Evolutionary conservation across 2,329 filamentous ascomycete species (phyloP).

Genomic region (Bertia moriformis): DNA sequence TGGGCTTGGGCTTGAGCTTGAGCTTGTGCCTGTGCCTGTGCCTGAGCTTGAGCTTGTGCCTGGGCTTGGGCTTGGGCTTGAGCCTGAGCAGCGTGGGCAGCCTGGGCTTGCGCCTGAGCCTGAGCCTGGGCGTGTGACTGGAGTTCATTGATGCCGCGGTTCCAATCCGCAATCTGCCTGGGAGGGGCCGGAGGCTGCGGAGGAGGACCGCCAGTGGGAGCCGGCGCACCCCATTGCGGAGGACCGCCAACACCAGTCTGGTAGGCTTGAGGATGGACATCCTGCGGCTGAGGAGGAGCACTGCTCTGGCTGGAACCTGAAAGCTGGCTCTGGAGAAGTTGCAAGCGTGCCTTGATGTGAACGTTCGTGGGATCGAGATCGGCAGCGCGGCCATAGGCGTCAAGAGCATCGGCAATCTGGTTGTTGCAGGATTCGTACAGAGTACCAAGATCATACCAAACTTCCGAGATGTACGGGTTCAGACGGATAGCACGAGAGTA

Average conservation of each 20-base stretch:
- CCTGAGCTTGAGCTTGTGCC: not conserved
- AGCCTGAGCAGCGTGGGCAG: no score
- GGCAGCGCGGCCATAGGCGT: conserved; percentile 86
- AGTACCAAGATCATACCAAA: conserved; percentile 97
- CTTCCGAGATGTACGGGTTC: conserved; percentile 96
- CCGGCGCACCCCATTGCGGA: conserved; percentile 76
- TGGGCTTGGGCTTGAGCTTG: not conserved
- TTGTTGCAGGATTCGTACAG: conserved; percentile 98
- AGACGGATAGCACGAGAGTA: conserved; percentile 92
- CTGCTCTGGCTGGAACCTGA: conserved; percentile 45
- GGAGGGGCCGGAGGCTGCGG: conserved; percentile 13
- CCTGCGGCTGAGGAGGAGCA: conserved; percentile 70
- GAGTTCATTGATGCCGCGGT: not conserved
- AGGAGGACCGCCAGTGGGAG: conserved; percentile 21
- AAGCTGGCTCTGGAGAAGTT: conserved; percentile 72
- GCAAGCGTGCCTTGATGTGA: conserved; percentile 88
- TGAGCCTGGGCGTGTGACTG: conserved; percentile 44
- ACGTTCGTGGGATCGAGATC: conserved; percentile 87
- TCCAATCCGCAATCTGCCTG: conserved; percentile 7
- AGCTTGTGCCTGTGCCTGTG: conserved; percentile 51
- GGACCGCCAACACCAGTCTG: conserved; percentile 73
- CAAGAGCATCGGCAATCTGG: conserved; percentile 87
- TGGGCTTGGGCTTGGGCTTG: conserved; percentile 53
- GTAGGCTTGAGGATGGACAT: conserved; percentile 90
- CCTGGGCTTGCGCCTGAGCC: conserved; percentile 40